These are phyloP conservation scores for Trichosporon faecale DNA, from an alignment of 1,284 basidiomycete genomes.

Conservation along the genomic window DNA sequence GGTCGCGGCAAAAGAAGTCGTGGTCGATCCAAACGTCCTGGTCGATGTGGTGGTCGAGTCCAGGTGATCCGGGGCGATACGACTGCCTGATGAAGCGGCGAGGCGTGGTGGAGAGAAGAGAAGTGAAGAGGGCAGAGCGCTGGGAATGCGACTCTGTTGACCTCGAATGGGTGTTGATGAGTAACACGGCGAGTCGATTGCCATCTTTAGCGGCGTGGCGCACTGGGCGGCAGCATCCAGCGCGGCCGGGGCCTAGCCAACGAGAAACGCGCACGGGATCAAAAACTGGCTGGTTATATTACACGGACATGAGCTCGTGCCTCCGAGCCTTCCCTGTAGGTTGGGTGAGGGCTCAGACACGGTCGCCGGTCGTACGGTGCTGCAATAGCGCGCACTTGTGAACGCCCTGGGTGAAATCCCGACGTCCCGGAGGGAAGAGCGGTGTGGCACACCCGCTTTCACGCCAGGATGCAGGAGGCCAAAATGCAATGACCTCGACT, in stretches of 20 bases:
- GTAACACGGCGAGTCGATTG: not conserved
- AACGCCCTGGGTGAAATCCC: not conserved
- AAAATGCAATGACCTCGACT: too few relatives aligned
- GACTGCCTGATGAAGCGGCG: slow-evolving; percentile 4
- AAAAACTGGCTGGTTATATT: not conserved
- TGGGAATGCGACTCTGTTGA: slow-evolving; percentile 11
- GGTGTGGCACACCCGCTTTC: not conserved
- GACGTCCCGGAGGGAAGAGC: not conserved
- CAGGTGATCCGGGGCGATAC: not conserved
- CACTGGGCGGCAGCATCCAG: not conserved
- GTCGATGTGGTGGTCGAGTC: not conserved
- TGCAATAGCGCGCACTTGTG: not conserved
- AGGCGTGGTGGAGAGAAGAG: slow-evolving; percentile 9
- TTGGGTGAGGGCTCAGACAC: not conserved
- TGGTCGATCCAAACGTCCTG: not conserved
- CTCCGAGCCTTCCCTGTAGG: not conserved
- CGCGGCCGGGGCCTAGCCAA: not conserved
- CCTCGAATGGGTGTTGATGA: slow-evolving; percentile 9
- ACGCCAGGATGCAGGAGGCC: too few relatives aligned
- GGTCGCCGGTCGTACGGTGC: not conserved
- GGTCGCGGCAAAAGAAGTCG: slow-evolving; percentile 8
- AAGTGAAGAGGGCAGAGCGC: slow-evolving; percentile 7
- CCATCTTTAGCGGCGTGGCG: slow-evolving; percentile 8
- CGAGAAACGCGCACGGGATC: not conserved
- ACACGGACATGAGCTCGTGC: slow-evolving; percentile 5